Evolutionary conservation across 2,329 filamentous ascomycete species (phyloP).

Genomic region (Phoma herbarum): DNA sequence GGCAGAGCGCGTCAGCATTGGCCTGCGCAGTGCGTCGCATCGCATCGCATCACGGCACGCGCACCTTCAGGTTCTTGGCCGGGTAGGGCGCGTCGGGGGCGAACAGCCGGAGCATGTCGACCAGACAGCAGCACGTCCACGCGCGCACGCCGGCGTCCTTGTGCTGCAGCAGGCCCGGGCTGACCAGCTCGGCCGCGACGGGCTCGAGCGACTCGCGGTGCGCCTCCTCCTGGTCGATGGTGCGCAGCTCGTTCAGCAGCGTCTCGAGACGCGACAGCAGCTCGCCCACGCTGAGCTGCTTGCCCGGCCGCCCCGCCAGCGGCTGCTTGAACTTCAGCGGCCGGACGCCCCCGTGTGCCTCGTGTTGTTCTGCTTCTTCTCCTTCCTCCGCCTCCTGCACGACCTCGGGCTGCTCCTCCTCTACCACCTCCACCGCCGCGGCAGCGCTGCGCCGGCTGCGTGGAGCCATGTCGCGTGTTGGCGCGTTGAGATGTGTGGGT

Average conservation of each 20-base stretch:
- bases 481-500: conserved; percentile 31
- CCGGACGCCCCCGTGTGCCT: conserved; percentile 32
- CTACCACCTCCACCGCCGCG: conserved; percentile 43
- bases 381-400: conserved; percentile 62
- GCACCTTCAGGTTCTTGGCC: conserved; percentile 85
- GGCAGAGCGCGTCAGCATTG: conserved; percentile 21
- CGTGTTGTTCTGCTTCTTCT: conserved; percentile 35
- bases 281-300: conserved; percentile 83
- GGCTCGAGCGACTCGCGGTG: conserved; percentile 83
- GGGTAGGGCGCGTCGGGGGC: conserved; percentile 96
- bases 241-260: conserved; percentile 82
- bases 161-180: conserved; percentile 82
- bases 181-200: conserved; percentile 85
- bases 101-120: conserved; percentile 91
- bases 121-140: conserved; percentile 85
- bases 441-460: conserved; percentile 51
- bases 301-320: conserved; percentile 90
- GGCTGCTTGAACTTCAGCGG: conserved; percentile 81
- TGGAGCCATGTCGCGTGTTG: conserved; percentile 49
- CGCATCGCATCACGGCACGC: not conserved
- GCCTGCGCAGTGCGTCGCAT: fast-evolving
- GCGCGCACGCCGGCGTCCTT: conserved; percentile 94
- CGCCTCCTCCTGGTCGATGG: conserved; percentile 86
- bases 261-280: conserved; percentile 82
- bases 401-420: conserved; percentile 32